These are phyloP conservation scores for maize (Zea mays) DNA, from an alignment of 176 grass and related monocot species.

Conservation along the genomic window Zm-B73-REFERENCE-NAM-5.0 NC_050105.1:4439001-4439500, in stretches of 20 bases:
- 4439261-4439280: not conserved
- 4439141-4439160: slow-evolving; percentile 73
- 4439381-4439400: too few species aligned
- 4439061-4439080: slow-evolving; percentile 55
- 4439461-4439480: too few species aligned
- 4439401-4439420: too few species aligned
- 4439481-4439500: too few species aligned
- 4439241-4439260: not conserved
- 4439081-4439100: slow-evolving; percentile 66
- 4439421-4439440: too few species aligned
- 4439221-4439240: not conserved
- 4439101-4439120: slow-evolving; percentile 82
- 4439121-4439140: slow-evolving; percentile 86
- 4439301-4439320: too few species aligned
- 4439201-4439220: not conserved
- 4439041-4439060: slow-evolving; percentile 65
- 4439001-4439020: slow-evolving; percentile 83
- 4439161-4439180: slow-evolving; percentile 84
- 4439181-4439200: slow-evolving; percentile 24
- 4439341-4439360: too few species aligned
- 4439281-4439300: too few species aligned
- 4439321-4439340: too few species aligned
- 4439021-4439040: slow-evolving; percentile 81
- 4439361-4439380: too few species aligned
- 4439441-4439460: not conserved